Base-by-base conservation (phyloP, 2,329 filamentous ascomycete species). In the Lachnellula suecica region DNA sequence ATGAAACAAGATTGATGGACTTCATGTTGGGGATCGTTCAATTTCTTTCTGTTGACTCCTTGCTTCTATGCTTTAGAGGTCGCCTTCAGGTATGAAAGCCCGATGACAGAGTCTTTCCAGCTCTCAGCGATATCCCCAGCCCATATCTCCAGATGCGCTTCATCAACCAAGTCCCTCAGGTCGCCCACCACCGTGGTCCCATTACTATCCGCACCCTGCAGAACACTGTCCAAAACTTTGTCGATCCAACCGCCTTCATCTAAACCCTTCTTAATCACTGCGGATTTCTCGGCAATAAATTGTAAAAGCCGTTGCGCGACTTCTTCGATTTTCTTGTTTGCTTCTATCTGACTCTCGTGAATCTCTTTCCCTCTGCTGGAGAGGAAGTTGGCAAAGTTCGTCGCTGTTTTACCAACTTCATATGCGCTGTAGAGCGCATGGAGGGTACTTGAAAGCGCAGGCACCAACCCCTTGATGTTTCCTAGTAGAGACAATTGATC, bases 221-320 rank as follows among this genome's bases (percentile, higher is more conserved):
- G 22, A 3, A 62, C 52, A 46, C 47, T 52, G 11, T 65, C 61
- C 4, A 67, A 48, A 1, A 67, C 59, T 38, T 54, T 63, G 48
- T 69, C 67, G 44, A 69, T 68, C 66, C 63, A 68, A 3, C 66
- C 66, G 17, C 66, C 61, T 34, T 68, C 66, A 48, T 67, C 62
- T 29, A 69, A 47, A 2, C 53, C 58, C 37, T 61, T 64, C 44
- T 66, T 68, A 22, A 66, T 51, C 8, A 13, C 35, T 15, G 45
- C 45, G 8, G 57, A 58, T 40, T 63, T 62, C 11, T 59, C 54
- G 9, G 47, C 47, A 6, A 66, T 54, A 7, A 45, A 40, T 20
- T 57, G 44, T 31, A 64, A 20, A 2, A 67, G 23, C 17, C 37
- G 34, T 19, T 52, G 46, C 10, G 58, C 59, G 7, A 43, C 42